Evolutionary conservation across 148 eudicot species (phyloP).

Genomic region (Silene latifolia): DNA sequence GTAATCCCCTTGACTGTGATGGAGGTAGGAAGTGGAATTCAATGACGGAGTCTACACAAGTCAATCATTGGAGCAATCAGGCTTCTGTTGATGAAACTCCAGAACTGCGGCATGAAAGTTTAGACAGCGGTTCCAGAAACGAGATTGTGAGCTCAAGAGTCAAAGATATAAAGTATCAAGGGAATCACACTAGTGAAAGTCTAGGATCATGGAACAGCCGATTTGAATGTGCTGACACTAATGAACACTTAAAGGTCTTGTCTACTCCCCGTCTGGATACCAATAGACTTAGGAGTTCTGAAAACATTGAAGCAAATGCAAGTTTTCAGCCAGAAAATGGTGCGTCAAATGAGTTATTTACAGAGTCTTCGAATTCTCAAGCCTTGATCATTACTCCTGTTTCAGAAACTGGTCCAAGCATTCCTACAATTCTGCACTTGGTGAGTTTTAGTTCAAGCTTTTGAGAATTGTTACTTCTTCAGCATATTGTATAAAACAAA

Average conservation of each 20-base stretch:
- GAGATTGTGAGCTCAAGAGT: conserved; percentile 42
- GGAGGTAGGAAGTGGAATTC: conserved; percentile 81
- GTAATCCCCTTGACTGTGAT: conserved; percentile 72
- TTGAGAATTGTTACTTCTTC: neutral
- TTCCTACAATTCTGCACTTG: conserved; percentile 84
- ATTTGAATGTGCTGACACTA: conserved; percentile 37
- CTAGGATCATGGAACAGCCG: conserved; percentile 38
- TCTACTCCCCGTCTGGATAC: conserved; percentile 47
- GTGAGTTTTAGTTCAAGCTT: conserved; percentile 41
- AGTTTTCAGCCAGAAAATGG: conserved; percentile 48
- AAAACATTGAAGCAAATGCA: conserved; percentile 36
- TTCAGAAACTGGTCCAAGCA: conserved; percentile 75
- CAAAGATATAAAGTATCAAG: conserved; percentile 42
- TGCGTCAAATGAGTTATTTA: conserved; percentile 36
- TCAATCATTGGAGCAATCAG: conserved; percentile 39
- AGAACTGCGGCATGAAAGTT: conserved; percentile 38
- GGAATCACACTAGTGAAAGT: conserved; percentile 35
- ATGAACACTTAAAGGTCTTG: conserved; percentile 33
- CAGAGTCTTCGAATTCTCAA: conserved; percentile 41
- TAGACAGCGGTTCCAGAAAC: conserved; percentile 41
- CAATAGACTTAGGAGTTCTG: conserved; percentile 55
- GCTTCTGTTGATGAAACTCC: conserved; percentile 50
- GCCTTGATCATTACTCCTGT: conserved; percentile 40
- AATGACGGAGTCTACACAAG: conserved; percentile 47
- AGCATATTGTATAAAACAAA: neutral